phyloP scores from a whole-genome alignment of 176 grass and related monocot species.

The Chloris gayana region DNA sequence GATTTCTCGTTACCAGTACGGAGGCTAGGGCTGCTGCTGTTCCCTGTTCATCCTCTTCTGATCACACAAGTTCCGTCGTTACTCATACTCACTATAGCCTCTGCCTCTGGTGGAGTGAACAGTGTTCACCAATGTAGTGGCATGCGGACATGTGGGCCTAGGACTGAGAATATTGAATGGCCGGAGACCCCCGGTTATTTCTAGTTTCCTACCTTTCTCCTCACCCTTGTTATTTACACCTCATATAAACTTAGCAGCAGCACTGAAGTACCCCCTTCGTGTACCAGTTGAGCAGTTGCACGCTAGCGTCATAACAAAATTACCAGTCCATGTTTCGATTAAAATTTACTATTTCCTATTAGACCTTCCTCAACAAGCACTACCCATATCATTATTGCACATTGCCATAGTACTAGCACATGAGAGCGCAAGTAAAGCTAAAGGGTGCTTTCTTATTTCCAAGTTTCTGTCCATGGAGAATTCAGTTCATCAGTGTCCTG shows the following conservation, averaged over 20 bases:
- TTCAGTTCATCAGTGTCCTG: slow-evolving; percentile 19
- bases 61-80: slow-evolving; percentile 21
- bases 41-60: background rate
- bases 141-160: slow-evolving; percentile 40
- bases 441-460: slow-evolving; percentile 11
- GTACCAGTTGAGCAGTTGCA: background rate
- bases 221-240: background rate
- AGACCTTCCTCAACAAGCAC: slow-evolving; percentile 19
- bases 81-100: slow-evolving; percentile 16
- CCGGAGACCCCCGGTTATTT: slow-evolving; percentile 26
- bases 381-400: background rate
- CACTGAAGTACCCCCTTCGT: background rate
- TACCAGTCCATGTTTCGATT: slow-evolving; percentile 7
- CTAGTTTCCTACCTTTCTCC: slow-evolving; percentile 32
- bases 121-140: slow-evolving; percentile 41
- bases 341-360: background rate
- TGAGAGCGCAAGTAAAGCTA: slow-evolving; percentile 22
- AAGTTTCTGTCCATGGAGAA: background rate
- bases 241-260: slow-evolving; percentile 29
- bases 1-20: slow-evolving; percentile 42
- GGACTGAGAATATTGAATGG: slow-evolving; percentile 38
- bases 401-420: background rate
- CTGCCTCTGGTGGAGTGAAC: slow-evolving; percentile 37
- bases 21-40: slow-evolving; percentile 7
- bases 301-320: background rate